Evolutionary conservation across 306 rosid genomes (phyloP), one percentile per base, ranked within the genome.

Genomic region (Trifolium pratense): DNA sequence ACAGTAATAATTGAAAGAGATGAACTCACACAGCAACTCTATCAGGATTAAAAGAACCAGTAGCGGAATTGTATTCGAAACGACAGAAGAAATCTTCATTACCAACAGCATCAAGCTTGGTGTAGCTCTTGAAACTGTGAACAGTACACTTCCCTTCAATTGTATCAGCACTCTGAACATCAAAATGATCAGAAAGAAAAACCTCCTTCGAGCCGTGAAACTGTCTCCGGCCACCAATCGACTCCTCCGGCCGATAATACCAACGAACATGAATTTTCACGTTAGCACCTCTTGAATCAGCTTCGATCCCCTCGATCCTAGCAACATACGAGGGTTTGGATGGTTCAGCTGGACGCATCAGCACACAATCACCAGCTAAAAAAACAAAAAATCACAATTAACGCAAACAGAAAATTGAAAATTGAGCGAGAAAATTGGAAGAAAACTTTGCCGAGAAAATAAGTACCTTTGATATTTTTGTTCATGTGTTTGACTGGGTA

Each of bases 161-260:
- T 0, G 96, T 84, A 58, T 95, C 99, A 7, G 97, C 93, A 71
- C 99, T 91, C 87, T 95, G 99, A 67, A 88, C 77, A 49, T 95
- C 99, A 26, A 66, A 83, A 84, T 95, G 99, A 74, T 95, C 99
- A 58, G 99, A 95, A 49, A 91, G 97, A 55, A 95, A 95, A 5
- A 95, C 86, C 84, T 95, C 99, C 76, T 95, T 95, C 0, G 97
- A 91, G 20, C 99, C 97, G 36, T 95, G 99, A 61, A 95, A 95
- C 89, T 95, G 99, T 18, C 99, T 84, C 64, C 99, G 97, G 52
- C 99, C 99, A 3, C 99, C 99, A 21, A 95, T 86, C 0, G 99
- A 95, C 83, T 95, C 99, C 88, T 95, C 99, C 68, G 99, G 99
- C 75, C 99, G 90, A 67, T 95, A 95, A 60, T 95, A 95, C 99